Base-by-base conservation (phyloP, 1,139 yeast genomes). In the Lodderomyces orthopsilosis region DNA sequence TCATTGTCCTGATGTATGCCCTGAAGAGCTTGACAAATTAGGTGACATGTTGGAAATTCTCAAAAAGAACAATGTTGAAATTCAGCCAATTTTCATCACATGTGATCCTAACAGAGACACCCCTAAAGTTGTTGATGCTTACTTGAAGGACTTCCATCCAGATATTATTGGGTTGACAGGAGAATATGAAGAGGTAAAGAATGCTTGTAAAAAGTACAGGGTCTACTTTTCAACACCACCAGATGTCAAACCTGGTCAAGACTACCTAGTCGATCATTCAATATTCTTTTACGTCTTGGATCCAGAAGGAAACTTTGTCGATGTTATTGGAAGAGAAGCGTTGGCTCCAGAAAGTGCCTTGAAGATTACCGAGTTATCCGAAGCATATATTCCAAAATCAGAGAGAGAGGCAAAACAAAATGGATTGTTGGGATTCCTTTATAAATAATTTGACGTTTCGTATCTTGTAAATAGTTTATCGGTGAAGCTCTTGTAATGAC, bases 1-100 rank as follows among this genome's bases (percentile, higher is more conserved):
- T 4, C 91, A 90, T 66, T 93, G 98, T 66, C 98, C 98, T 6
- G 98, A 93, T 64, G 90, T 93, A 42, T 93, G 98, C 64, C 98
- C 98, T 8, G 98, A 93, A 61, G 98, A 93, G 63, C 76, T 93
- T 51, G 98, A 93, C 61, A 89, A 91, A 59, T 74, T 93, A 62
- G 88, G 95, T 2, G 75, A 79, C 27, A 87, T 94, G 78, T 66
- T 93, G 52, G 78, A 82, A 42, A 78, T 73, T 19, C 70, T 87
- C 56, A 79, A 84, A 54, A 75, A 79, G 51, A 75, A 81, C 42
- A 71, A 73, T 26, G 77, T 83, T 45, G 71, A 80, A 40, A 59
- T 90, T 41, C 95, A 86, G 63, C 95, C 98, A 0, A 67, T 93
- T 21, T 93, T 93, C 63, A 85, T 93, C 51, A 90, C 98, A 8